A percentile compares a stretch with the other conserved stretches of the same genome.
Evolutionary conservation across 2,329 filamentous ascomycete species (phyloP).

Genomic region (Periglandula ipomoeae): DNA sequence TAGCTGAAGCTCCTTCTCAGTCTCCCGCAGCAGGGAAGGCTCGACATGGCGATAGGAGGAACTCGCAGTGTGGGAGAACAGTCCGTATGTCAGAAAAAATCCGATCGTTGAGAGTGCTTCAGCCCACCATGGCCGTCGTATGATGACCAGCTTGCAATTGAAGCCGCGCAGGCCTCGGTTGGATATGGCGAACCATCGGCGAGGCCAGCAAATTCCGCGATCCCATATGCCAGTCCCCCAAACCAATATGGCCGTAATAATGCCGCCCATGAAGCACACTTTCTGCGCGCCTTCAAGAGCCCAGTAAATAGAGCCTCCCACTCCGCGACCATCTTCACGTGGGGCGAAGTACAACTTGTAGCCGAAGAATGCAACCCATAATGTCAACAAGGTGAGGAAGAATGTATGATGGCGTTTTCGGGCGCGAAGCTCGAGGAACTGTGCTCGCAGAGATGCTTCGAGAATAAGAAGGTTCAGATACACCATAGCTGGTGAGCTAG

Average conservation of each 20-base stretch:
- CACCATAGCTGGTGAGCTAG: slow-evolving; percentile 90
- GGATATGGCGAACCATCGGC: slow-evolving; percentile 79
- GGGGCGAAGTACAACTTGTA: slow-evolving; percentile 92
- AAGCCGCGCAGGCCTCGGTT: slow-evolving; percentile 86
- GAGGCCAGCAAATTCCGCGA: slow-evolving; percentile 85
- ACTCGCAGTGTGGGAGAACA: slow-evolving; percentile 58
- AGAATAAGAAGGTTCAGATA: slow-evolving; percentile 97
- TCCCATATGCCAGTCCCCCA: slow-evolving; percentile 98
- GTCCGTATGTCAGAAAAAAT: slow-evolving; percentile 70
- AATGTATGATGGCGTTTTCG: slow-evolving; percentile 88
- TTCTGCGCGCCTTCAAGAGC: slow-evolving; percentile 84
- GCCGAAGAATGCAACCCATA: slow-evolving; percentile 78
- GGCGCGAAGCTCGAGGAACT: slow-evolving; percentile 84
- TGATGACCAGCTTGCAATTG: slow-evolving; percentile 93
- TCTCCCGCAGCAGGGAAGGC: slow-evolving; percentile 47
- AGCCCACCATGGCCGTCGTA: slow-evolving; percentile 72
- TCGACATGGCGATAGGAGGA: slow-evolving; percentile 74
- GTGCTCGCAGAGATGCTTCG: slow-evolving; percentile 84
- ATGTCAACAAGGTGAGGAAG: slow-evolving; percentile 68
- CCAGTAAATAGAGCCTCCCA: slow-evolving; percentile 95
- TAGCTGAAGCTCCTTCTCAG: slow-evolving; percentile 48
- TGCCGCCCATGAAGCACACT: slow-evolving; percentile 81
- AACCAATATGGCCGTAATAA: slow-evolving; percentile 77
- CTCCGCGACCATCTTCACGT: slow-evolving; percentile 84
- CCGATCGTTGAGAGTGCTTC: slow-evolving; percentile 64